A percentile compares a stretch with the other conserved stretches of the same genome.
Evolutionary conservation across 805 yeast species (phyloP).

Genomic region (Zygotorulaspora chibaensis): DNA sequence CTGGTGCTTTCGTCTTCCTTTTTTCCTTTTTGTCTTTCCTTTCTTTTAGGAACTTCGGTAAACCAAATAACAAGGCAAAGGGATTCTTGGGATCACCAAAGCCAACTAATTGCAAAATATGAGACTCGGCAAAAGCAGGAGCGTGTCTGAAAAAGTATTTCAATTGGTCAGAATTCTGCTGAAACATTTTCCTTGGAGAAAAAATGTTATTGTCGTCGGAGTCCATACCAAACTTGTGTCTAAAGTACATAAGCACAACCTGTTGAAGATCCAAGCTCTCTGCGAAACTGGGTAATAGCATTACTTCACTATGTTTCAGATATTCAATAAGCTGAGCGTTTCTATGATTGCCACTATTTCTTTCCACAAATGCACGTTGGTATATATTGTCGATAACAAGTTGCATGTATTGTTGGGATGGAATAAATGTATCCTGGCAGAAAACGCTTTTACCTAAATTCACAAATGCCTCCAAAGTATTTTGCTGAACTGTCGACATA

Average conservation of each 20-base stretch:
- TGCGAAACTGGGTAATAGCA: constrained; percentile 55
- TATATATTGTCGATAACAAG: constrained; percentile 75
- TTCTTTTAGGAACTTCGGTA: constrained; percentile 68
- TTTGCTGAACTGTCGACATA: constrained; percentile 79
- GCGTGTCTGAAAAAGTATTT: constrained; percentile 77
- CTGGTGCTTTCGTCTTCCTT: constrained; percentile 36
- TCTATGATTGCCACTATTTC: constrained; percentile 28
- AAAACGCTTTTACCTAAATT: constrained; percentile 74
- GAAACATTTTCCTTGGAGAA: constrained; percentile 40
- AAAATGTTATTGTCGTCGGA: constrained; percentile 61
- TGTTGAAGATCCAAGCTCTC: constrained; percentile 52
- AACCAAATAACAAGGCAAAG: constrained; percentile 66
- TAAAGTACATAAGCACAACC: constrained; percentile 59
- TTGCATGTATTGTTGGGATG: constrained; percentile 71
- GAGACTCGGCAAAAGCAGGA: constrained; percentile 69
- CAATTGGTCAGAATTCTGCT: constrained; percentile 36
- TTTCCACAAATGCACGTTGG: constrained; percentile 46
- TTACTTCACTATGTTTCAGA: constrained; percentile 58
- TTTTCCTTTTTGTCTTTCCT: constrained; percentile 68
- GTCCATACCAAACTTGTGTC: constrained; percentile 61
- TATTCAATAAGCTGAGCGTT: constrained; percentile 35
- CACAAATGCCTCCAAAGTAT: constrained; percentile 65
- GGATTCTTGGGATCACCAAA: constrained; percentile 75
- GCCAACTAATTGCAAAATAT: constrained; percentile 69
- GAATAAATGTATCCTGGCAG: constrained; percentile 80